Conservation (phyloP, 1,284 basidiomycete genomes). For the Cryptococcus floricola region DNA sequence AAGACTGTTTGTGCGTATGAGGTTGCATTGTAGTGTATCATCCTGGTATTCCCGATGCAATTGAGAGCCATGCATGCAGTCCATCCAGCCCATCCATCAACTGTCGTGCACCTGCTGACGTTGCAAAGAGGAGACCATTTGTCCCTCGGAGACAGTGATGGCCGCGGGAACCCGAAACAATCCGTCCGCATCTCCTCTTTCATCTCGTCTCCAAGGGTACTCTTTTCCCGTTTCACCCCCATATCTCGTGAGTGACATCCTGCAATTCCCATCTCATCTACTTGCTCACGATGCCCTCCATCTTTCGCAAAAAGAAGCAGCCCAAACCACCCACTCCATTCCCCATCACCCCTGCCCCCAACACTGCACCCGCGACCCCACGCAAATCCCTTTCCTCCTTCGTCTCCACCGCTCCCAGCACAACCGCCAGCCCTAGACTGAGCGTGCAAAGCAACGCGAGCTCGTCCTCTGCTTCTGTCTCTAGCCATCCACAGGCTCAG, state of each 20-base stretch:
- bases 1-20: slow-evolving; percentile 2
- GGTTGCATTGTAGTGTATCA: too few relatives aligned
- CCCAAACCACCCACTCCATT: not conserved
- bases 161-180: too few relatives aligned
- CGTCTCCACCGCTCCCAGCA: not conserved
- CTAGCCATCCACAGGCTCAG: not conserved
- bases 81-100: not conserved
- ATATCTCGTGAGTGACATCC: not conserved
- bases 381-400: not conserved
- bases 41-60: not conserved
- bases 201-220: not conserved
- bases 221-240: not conserved
- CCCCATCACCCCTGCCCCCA: not conserved
- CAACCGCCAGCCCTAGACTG: not conserved
- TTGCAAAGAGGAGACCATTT: too few relatives aligned
- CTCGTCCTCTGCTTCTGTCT: not conserved
- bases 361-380: not conserved
- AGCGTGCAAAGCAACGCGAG: not conserved
- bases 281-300: not conserved
- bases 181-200: not conserved
- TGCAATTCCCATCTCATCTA: not conserved
- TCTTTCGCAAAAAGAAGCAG: not conserved
- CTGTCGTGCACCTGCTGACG: too few relatives aligned
- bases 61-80: not conserved
- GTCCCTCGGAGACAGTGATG: too few relatives aligned